phyloP scores from a whole-genome alignment of 2,329 filamentous ascomycete species.

The Phialophora macrospora region DNA sequence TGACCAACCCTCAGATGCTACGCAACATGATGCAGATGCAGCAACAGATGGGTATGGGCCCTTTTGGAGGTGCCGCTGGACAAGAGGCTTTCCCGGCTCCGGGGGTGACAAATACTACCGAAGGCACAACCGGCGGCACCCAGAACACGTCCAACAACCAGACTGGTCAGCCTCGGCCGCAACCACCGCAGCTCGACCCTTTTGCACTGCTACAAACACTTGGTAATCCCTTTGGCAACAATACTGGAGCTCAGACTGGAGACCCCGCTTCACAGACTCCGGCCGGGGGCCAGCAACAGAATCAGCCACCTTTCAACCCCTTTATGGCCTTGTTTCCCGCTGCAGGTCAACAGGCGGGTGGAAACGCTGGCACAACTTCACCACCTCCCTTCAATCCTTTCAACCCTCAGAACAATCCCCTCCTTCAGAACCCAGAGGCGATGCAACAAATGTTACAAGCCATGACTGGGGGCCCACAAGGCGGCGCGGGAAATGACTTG shows the following conservation, averaged over 20 bases:
- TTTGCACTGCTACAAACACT: conserved; percentile 5
- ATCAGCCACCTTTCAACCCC: conserved; percentile 61
- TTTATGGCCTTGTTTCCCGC: conserved; percentile 69
- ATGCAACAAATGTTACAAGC: conserved; percentile 62
- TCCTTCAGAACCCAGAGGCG: conserved; percentile 64
- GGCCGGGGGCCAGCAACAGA: conserved; percentile 43
- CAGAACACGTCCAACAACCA: conserved; percentile 3
- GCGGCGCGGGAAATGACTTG: conserved; percentile 47
- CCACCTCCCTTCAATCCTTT: conserved; percentile 47
- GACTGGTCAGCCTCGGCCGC: not conserved
- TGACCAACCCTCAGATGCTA: conserved; percentile 87
- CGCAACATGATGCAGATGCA: conserved; percentile 83
- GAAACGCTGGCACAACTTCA: conserved; percentile 36
- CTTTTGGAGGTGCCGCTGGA: conserved; percentile 60
- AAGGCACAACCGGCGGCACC: conserved; percentile 43
- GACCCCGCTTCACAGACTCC: conserved; percentile 48
- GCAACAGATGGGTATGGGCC: conserved; percentile 60
- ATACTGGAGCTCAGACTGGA: conserved; percentile 39
- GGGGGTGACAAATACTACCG: conserved; percentile 81
- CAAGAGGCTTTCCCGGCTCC: conserved; percentile 78
- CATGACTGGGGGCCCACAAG: conserved; percentile 45
- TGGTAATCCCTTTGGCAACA: conserved; percentile 45
- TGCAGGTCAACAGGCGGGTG: conserved; percentile 43
- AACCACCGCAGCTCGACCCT: conserved; percentile 44
- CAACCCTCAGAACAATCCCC: conserved; percentile 54